phyloP scores from a whole-genome alignment of 169 alveolate genomes.

The Cryptosporidium ubiquitum region DNA sequence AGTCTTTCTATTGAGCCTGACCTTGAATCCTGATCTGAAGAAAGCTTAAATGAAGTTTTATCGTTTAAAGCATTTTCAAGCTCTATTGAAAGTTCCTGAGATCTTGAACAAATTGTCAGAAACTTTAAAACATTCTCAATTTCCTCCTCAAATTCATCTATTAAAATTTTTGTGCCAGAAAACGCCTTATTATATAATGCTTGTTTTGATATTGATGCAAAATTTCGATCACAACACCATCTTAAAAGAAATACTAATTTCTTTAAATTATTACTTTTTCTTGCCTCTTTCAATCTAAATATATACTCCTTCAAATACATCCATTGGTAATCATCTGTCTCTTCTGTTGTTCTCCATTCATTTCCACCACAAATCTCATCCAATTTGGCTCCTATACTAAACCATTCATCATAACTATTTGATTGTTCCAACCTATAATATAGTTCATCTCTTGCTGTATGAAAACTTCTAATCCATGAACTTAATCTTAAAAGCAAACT shows the following conservation, averaged over 20 bases:
- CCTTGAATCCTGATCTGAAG: slow-evolving; percentile 21
- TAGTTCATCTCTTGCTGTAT: slow-evolving; percentile 49
- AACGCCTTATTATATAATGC: slow-evolving; percentile 60
- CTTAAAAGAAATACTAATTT: slow-evolving; percentile 47
- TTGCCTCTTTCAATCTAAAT: slow-evolving; percentile 44
- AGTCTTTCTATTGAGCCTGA: slow-evolving; percentile 44
- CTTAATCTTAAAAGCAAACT: slow-evolving; percentile 64
- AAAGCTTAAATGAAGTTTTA: not conserved
- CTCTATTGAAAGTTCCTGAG: not conserved
- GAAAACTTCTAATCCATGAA: slow-evolving; percentile 28
- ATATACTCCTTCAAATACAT: slow-evolving; percentile 41
- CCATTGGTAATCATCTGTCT: slow-evolving; percentile 74
- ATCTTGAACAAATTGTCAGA: not conserved
- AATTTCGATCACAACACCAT: slow-evolving; percentile 67
- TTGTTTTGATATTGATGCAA: slow-evolving; percentile 68
- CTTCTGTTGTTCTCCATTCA: slow-evolving; percentile 66
- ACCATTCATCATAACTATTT: slow-evolving; percentile 74
- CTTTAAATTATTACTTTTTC: slow-evolving; percentile 16
- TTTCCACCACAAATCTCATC: slow-evolving; percentile 62
- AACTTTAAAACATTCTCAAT: slow-evolving; percentile 31
- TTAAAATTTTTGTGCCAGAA: slow-evolving; percentile 61
- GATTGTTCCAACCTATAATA: slow-evolving; percentile 47
- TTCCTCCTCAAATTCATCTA: slow-evolving; percentile 65
- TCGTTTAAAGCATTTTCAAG: slow-evolving; percentile 31
- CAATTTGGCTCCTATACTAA: slow-evolving; percentile 37